Evolutionary conservation across 1,284 basidiomycete species (phyloP).

Genomic region (Ganoderma boninense): DNA sequence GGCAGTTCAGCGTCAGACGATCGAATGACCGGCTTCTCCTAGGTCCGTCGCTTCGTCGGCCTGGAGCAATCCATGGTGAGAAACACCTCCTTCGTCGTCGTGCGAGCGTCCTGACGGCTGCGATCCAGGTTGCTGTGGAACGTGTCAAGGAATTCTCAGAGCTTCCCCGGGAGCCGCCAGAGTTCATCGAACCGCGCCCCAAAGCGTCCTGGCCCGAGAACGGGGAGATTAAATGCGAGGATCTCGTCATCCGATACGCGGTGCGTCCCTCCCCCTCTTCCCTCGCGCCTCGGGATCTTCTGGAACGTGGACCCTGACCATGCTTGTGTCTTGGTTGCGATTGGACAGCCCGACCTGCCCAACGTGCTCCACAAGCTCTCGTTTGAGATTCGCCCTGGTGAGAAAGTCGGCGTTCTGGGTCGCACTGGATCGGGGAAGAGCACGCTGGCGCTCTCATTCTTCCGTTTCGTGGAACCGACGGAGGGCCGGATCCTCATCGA

Average conservation of each 20-base stretch:
- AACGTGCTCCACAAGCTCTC: slow-evolving; percentile 86
- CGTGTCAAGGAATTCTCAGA: slow-evolving; percentile 93
- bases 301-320: slow-evolving; percentile 29
- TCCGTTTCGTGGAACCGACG: slow-evolving; percentile 93
- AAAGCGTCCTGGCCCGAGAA: slow-evolving; percentile 81
- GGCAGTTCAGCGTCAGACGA: slow-evolving; percentile 1
- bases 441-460: slow-evolving; percentile 92
- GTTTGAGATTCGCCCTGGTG: slow-evolving; percentile 80
- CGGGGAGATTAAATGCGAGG: slow-evolving; percentile 82
- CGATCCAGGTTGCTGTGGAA: slow-evolving; percentile 83
- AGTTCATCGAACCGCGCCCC: slow-evolving; percentile 89
- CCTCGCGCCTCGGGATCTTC: slow-evolving; percentile 13
- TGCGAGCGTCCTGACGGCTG: slow-evolving; percentile 10
- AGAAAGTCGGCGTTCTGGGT: slow-evolving; percentile 91
- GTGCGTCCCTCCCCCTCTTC: slow-evolving; percentile 54
- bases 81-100: slow-evolving; percentile 9
- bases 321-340: slow-evolving; percentile 2
- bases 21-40: slow-evolving; percentile 20
- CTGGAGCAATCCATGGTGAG: slow-evolving; percentile 91
- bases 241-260: slow-evolving; percentile 89
- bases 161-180: slow-evolving; percentile 77
- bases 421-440: slow-evolving; percentile 92
- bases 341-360: slow-evolving; percentile 77
- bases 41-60: slow-evolving; percentile 78
- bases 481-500: slow-evolving; percentile 88